Evolutionary conservation across 139 green algal species (phyloP), one percentile per base, ranked within the genome.

Genomic region (Chlamydomonas sp.): DNA sequence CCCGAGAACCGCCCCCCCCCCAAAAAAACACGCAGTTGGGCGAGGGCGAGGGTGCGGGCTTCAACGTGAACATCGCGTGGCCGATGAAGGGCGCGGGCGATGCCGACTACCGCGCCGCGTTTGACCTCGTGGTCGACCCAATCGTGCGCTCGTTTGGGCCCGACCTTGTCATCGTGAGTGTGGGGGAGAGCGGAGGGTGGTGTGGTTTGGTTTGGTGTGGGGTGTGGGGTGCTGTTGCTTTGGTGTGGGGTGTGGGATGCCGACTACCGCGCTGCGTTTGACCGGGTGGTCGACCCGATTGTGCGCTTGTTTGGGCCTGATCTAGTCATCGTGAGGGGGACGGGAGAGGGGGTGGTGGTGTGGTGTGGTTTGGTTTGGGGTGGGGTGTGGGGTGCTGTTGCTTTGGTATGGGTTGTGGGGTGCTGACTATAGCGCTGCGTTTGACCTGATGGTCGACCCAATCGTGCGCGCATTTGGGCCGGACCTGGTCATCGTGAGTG

Each of bases 31-130:
- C n/a, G n/a, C n/a, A 85, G 72, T 69, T 75, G 3, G 75, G 79
- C 1, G 35, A 48, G 63, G 76, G 62, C 74, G 57, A 35, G 3
- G 83, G 75, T 34, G 16, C 43, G 68, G 87, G 87, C 39, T 88
- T 78, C 76, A 87, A 79, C 39, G 64, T 93, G 38, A 93, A 93
- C 69, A 70, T 91, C 1, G 79, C 81, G 35, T 93, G 86, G 84
- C 20, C 30, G 13, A 76, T 68, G 36, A 80, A 76, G 48, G 83
- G 82, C 49, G 69, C 85, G 69, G 81, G 73, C 0, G 81, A 90
- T 58, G 79, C 68, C 4, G 87, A 93, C 66, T 93, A 91, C 70
- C 77, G 76, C 71, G 79, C 83, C 35, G 85, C 87, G 5, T 88
- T 89, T 48, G 67, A 85, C 8, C 80, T 89, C 31, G 62, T 95